These are phyloP conservation scores for Sporothrix sp. DNA, from an alignment of 2,329 filamentous ascomycete genomes.

Conservation along the genomic window DNA sequence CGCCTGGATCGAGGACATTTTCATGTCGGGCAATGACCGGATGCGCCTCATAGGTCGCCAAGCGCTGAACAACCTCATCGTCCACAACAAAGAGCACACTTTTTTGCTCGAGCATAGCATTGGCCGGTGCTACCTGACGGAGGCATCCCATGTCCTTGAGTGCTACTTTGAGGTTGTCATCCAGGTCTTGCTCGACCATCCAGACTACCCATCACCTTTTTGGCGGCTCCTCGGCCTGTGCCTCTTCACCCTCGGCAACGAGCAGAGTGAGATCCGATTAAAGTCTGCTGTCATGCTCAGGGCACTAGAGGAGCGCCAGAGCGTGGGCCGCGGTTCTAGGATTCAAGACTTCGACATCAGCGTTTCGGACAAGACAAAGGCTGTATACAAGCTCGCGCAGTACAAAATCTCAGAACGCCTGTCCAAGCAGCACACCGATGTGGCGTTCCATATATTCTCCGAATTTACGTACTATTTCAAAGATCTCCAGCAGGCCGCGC, in stretches of 20 bases:
- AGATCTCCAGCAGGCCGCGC: constrained; percentile 68
- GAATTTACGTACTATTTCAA: constrained; percentile 94
- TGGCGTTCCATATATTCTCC: constrained; percentile 90
- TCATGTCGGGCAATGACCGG: constrained; percentile 82
- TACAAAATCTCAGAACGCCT: constrained; percentile 92
- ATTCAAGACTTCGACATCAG: constrained; percentile 97
- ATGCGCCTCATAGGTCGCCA: constrained; percentile 83
- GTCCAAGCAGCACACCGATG: constrained; percentile 75
- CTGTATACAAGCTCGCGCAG: constrained; percentile 93
- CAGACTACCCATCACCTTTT: constrained; percentile 75
- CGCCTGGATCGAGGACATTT: constrained; percentile 90
- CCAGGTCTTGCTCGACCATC: constrained; percentile 72
- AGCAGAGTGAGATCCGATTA: constrained; percentile 78
- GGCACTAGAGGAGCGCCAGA: constrained; percentile 71
- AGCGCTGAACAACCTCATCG: constrained; percentile 79
- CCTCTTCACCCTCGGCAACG: constrained; percentile 85
- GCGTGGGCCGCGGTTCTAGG: constrained; percentile 62
- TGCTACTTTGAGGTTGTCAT: constrained; percentile 94
- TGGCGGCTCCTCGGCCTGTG: constrained; percentile 87
- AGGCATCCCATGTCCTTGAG: constrained; percentile 72
- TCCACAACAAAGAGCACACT: constrained; percentile 79
- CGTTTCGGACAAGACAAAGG: constrained; percentile 95
- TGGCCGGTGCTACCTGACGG: constrained; percentile 77
- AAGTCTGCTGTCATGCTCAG: constrained; percentile 77
- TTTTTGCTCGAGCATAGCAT: constrained; percentile 86